Conservation (phyloP, 2,329 filamentous ascomycete species). For the Fusarium ramigenum region DNA sequence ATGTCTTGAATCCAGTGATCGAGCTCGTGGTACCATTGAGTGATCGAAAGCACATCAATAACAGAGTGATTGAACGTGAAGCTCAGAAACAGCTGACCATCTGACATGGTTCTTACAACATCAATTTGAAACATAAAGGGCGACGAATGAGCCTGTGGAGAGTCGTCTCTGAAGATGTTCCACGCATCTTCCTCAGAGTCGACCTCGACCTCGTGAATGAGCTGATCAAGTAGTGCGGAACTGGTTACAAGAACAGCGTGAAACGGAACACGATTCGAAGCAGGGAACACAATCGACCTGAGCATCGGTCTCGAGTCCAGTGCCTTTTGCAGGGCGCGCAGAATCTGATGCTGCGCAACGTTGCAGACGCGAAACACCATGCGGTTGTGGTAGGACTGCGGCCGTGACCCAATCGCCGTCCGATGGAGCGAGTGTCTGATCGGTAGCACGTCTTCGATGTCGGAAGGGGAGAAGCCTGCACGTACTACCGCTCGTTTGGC, state of each 20-base stretch:
- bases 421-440: constrained; percentile 45
- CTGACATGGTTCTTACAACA: constrained; percentile 36
- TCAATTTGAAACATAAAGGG: constrained; percentile 46
- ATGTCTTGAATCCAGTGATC: constrained; percentile 43
- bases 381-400: constrained; percentile 49
- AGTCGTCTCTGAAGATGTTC: constrained; percentile 32
- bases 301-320: constrained; percentile 44
- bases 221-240: constrained; percentile 35
- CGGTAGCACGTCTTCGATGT: constrained; percentile 44
- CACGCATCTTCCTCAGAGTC: constrained; percentile 36
- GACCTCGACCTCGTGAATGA: constrained; percentile 41
- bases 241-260: constrained; percentile 43
- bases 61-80: constrained; percentile 50
- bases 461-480: constrained; percentile 30
- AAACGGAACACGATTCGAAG: constrained; percentile 27
- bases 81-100: constrained; percentile 34
- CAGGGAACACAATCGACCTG: constrained; percentile 42
- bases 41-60: constrained; percentile 48
- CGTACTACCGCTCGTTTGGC: constrained; percentile 14
- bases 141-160: constrained; percentile 21
- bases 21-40: constrained; percentile 48
- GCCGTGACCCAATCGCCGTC: constrained; percentile 45
- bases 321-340: constrained; percentile 41
- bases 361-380: constrained; percentile 44
- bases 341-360: constrained; percentile 35